Evolutionary conservation across 345 rosid genomes (phyloP), one percentile per base, ranked within the genome.

Genomic region (Durio zibethinus): DNA sequence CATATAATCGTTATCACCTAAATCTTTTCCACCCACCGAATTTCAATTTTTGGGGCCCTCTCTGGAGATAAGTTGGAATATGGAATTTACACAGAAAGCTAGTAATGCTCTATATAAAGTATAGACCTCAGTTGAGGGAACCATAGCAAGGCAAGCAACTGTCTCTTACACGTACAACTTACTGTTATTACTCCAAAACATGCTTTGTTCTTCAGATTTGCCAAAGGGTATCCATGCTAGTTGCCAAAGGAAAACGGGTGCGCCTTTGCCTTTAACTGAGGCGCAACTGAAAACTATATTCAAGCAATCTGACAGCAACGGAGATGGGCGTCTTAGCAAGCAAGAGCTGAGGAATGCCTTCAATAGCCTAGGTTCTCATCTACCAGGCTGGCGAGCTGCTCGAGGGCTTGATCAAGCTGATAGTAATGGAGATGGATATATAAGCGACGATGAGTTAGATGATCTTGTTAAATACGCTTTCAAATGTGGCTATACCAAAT

Each of bases 241-340:
- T 8, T 70, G 74, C 74, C 38, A 1, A 29, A 70, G 74, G 59
- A 54, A 73, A 53, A 56, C n/a, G n/a, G n/a, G n/a, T n/a, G n/a
- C n/a, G n/a, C n/a, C 66, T 0, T 12, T 33, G 48, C 72, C 52
- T 8, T n/a, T 48, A 29, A 54, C 68, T 8, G 80, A 40, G 78
- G 84, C 72, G 42, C 80, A 84, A 76, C 81, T 84, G 83, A 84
- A 72, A 77, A 38, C 6, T 1, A 74, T 77, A 73, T 27, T 87
- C 27, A 25, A 31, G 56, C 40, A 9, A 5, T 79, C 59, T 20
- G 86, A 87, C 8, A 0, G 2, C 0, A 73, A 87, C 76, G 16
- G 21, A 15, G 83, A 80, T 4, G 79, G 83, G 6, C 76, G 72
- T 57, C 74, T 72, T 5, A 84, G 75, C 77, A 52, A 43, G 47